Evolutionary conservation across 768 basidiomycete genomes (phyloP).

Genomic region (Leucogyrophana mollusca): DNA sequence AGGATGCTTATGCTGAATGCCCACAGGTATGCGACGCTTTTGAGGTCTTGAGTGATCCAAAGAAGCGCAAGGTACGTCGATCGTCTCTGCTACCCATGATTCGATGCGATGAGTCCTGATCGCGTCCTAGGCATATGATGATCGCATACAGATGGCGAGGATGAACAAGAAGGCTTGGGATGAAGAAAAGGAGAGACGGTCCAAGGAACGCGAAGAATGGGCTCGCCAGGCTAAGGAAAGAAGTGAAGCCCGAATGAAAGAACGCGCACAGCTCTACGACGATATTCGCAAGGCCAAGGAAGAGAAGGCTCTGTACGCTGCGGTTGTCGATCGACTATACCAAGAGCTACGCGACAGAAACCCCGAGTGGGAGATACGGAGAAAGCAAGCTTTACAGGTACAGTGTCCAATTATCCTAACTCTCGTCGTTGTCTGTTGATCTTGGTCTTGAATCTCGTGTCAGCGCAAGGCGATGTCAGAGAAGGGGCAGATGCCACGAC

Average conservation of each 20-base stretch:
- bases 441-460: slow-evolving; percentile 5
- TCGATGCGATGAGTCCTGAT: not conserved
- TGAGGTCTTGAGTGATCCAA: slow-evolving; percentile 52
- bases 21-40: slow-evolving; percentile 63
- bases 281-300: slow-evolving; percentile 39
- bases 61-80: slow-evolving; percentile 50
- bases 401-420: slow-evolving; percentile 12
- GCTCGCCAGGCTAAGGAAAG: slow-evolving; percentile 47
- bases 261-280: slow-evolving; percentile 35
- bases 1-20: slow-evolving; percentile 16
- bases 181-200: slow-evolving; percentile 40
- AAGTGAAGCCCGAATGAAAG: slow-evolving; percentile 49
- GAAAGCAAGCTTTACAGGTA: slow-evolving; percentile 51
- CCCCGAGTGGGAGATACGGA: slow-evolving; percentile 63
- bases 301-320: slow-evolving; percentile 37
- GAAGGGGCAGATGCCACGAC: slow-evolving; percentile 19
- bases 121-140: slow-evolving; percentile 44
- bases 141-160: slow-evolving; percentile 31
- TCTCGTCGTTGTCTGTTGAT: slow-evolving; percentile 8
- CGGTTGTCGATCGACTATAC: slow-evolving; percentile 53
- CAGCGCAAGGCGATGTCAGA: slow-evolving; percentile 31
- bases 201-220: slow-evolving; percentile 55
- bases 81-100: not conserved
- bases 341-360: slow-evolving; percentile 52
- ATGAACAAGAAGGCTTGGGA: slow-evolving; percentile 24